Evolutionary conservation across 2,329 filamentous ascomycete species (phyloP).

Genomic region (Raffaelea ambrosiae): DNA sequence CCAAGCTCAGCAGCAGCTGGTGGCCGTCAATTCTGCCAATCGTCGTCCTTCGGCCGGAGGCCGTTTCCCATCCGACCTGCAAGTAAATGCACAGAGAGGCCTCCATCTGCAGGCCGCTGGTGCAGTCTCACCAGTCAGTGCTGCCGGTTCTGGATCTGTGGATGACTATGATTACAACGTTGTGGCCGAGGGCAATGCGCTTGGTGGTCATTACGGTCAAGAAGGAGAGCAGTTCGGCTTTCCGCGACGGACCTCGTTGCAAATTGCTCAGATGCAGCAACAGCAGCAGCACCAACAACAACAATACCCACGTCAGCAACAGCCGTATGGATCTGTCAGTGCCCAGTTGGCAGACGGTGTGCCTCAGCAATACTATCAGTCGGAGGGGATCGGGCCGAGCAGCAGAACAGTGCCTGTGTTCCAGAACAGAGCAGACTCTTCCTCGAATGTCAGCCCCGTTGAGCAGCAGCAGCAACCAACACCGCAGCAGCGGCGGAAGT

Average conservation of each 20-base stretch:
- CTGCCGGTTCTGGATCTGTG: constrained; percentile 52
- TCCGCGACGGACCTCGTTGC: background rate
- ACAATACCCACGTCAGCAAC: background rate
- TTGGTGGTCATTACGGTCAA: constrained; percentile 29
- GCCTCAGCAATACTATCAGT: background rate
- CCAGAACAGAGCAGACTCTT: too few relatives aligned
- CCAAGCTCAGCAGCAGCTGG: background rate
- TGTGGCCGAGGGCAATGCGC: constrained; percentile 47
- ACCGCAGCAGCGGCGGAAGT: background rate
- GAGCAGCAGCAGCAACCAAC: background rate
- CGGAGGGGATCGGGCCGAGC: background rate
- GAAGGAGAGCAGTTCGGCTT: background rate
- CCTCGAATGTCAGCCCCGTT: too few relatives aligned
- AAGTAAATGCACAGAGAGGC: constrained; percentile 69
- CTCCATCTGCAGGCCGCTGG: constrained; percentile 65
- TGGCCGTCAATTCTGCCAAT: too few relatives aligned
- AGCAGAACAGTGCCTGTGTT: background rate
- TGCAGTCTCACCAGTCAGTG: constrained; percentile 62
- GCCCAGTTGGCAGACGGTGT: background rate
- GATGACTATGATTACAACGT: constrained; percentile 31
- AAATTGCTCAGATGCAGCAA: background rate
- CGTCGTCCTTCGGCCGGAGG: constrained; percentile 79
- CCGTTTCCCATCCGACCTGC: constrained; percentile 90
- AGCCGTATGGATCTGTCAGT: background rate
- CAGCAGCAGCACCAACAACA: background rate